Evolutionary conservation across 2,329 filamentous ascomycete genomes (phyloP), one percentile per base, ranked within the genome.

Genomic region (Fusarium euwallaceae): DNA sequence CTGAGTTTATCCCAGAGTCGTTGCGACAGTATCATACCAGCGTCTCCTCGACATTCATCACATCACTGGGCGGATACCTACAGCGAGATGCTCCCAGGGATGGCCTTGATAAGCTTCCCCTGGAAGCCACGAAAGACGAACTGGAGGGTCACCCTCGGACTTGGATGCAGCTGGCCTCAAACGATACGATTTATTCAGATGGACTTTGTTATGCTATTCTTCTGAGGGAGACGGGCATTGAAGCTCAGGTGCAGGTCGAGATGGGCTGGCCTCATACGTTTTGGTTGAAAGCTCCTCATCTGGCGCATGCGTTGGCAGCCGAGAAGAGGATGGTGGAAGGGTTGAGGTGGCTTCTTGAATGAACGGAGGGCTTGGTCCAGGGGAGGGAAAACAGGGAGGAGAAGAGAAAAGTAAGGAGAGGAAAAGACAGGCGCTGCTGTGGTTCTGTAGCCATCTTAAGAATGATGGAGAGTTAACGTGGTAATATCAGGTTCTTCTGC

Each of bases 191-290:
- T 69, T 88, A 88, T 78, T 86, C 85, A 22, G 87, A 89, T 76
- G 87, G 87, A 11, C 71, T 87, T 10, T 88, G 87, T 71, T 88
- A 88, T 74, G 86, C 84, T 5, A 84, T 84, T 76, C 77, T 81
- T 4, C 76, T 89, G 67, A 80, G 77, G 45, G 77, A 81, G 14
- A 82, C 80, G 5, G 84, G 84, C 12, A 81, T 84, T 1, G 81
- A 84, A 14, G 84, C 87, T 0, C 81, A 77, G 66, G 75, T 86
- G 8, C 82, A 86, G 72, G 81, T 88, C 3, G 81, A 87, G 32
- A 69, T 76, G 64, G 87, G 87, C 10, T 88, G 84, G 82, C 86
- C 87, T 20, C 87, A 89, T 80, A 89, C 87, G 9, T 88, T 87
- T 74, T 88, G 87, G 87, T 76, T 88, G 67, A 85, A 78, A 83